Evolutionary conservation across 495 filamentous ascomycete genomes (phyloP), one percentile per base, ranked within the genome.

Genomic region (Podospora anserina): DNA sequence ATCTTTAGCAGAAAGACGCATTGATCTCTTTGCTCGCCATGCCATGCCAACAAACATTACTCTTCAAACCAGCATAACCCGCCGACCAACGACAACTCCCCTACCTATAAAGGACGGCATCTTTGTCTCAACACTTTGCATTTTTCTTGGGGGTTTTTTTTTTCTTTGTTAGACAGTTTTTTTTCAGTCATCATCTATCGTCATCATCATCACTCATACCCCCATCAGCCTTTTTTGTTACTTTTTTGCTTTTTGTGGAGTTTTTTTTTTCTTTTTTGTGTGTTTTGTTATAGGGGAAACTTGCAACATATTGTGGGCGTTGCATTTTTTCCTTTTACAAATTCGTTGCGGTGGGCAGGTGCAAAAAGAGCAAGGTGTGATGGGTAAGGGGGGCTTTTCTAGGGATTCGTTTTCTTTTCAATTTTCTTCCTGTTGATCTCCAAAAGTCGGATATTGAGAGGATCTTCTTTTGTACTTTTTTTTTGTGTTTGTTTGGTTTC

Each of bases 1-100:
- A 76, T 85, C 64, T 85, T 85, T 71, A 70, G 77, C 65, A 78
- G 74, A 54, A 79, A 75, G 67, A 68, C 61, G 28, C 58, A 71
- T 56, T 57, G 5, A 65, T 61, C 61, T 32, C 6, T 16, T 16
- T 20, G 30, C 19, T 60, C 19, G 15, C n/a, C 61, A 49, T 32
- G 28, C 23, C 23, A 2, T 23, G 23, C 23, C 30, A 54, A 26
- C 53, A 28, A 28, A 16, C 23, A 4, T 28, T 5, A 54, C 39
- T 11, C 39, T 62, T 59, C 64, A 66, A 39, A 57, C n/a, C 67
- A 18, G n/a, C 49, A 66, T 49, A 65, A 19, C 71, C 68, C 69
- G 57, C 71, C 67, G 72, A 74, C 68, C 65, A 71, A 71, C 66
- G 72, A 71, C 67, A 65, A 61, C 67, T 28, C 30, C 32, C 39